These are phyloP conservation scores for Tephrocybe sp. DNA, from an alignment of 768 basidiomycete species.

Conservation along the genomic window DNA sequence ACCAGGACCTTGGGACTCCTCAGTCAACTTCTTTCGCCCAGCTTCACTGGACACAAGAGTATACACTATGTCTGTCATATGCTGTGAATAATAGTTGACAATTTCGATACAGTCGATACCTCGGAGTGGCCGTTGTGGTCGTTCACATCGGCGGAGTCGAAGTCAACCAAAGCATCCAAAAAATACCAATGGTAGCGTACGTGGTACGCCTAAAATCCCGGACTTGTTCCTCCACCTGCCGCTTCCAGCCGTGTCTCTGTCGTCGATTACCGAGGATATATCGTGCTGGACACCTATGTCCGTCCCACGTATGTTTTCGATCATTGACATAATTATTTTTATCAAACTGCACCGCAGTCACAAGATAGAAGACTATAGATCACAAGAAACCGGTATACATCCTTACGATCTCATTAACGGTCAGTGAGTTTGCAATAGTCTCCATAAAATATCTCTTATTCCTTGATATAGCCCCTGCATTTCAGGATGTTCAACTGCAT, in stretches of 20 bases:
- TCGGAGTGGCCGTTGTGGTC: slow-evolving; percentile 45
- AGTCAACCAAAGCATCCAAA: slow-evolving; percentile 22
- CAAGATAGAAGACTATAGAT: slow-evolving; percentile 46
- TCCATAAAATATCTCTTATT: background rate
- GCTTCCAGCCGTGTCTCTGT: slow-evolving; percentile 47
- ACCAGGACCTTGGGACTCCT: background rate
- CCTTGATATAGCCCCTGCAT: slow-evolving; percentile 40
- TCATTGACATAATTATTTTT: background rate
- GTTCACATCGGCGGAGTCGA: slow-evolving; percentile 40
- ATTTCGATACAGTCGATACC: slow-evolving; percentile 32
- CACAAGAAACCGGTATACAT: slow-evolving; percentile 45
- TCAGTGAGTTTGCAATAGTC: slow-evolving; percentile 17
- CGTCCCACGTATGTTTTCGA: slow-evolving; percentile 42
- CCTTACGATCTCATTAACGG: slow-evolving; percentile 40
- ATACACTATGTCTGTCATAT: background rate
- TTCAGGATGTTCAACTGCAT: slow-evolving; percentile 44
- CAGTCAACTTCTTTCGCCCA: background rate
- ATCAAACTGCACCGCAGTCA: slow-evolving; percentile 31
- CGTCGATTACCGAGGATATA: slow-evolving; percentile 45
- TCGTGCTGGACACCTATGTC: slow-evolving; percentile 50
- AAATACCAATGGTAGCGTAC: slow-evolving; percentile 54
- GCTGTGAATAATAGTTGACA: background rate
- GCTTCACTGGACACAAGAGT: slow-evolving; percentile 13
- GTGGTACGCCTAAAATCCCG: slow-evolving; percentile 17
- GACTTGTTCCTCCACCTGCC: too few species aligned